Evolutionary conservation across 371 early-diverging fungal genomes (phyloP).

Genomic region (Mucor indicus): DNA sequence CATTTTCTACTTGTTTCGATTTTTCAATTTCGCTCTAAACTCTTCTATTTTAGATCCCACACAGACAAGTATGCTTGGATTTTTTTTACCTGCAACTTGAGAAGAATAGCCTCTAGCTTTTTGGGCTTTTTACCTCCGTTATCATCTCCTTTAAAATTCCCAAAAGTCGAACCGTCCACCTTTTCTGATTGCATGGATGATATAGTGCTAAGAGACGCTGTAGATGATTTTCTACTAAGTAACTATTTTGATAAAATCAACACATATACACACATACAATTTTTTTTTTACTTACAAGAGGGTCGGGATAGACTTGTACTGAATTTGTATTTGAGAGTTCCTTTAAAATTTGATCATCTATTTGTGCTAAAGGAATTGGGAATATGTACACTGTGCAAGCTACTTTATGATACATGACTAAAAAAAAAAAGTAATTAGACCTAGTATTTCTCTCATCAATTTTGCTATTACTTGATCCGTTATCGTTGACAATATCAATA

Average conservation of each 20-base stretch:
- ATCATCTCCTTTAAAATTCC: background rate
- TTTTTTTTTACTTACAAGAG: slow-evolving; percentile 4
- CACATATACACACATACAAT: background rate
- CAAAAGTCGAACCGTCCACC: background rate
- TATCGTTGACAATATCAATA: slow-evolving; percentile 78
- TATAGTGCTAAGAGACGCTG: slow-evolving; percentile 7
- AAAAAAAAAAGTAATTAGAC: background rate
- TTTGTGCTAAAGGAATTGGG: slow-evolving; percentile 31
- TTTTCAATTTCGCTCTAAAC: slow-evolving; percentile 28
- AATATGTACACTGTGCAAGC: slow-evolving; percentile 55
- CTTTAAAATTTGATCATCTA: slow-evolving; percentile 1
- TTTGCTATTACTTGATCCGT: slow-evolving; percentile 31
- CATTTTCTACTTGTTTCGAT: slow-evolving; percentile 35
- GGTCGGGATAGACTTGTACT: slow-evolving; percentile 8
- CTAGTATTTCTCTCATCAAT: background rate
- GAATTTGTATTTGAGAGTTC: slow-evolving; percentile 9
- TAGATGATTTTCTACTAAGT: slow-evolving; percentile 6
- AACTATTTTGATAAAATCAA: background rate
- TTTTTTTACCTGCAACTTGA: slow-evolving; percentile 33
- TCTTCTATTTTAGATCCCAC: background rate
- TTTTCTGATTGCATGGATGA: slow-evolving; percentile 2
- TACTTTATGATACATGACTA: slow-evolving; percentile 73
- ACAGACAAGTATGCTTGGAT: too few species aligned
- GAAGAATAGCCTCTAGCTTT: slow-evolving; percentile 26
- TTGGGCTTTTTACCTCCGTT: slow-evolving; percentile 2